Conservation (phyloP, 2,329 filamentous ascomycete genomes). For the Pseudopyricularia cyperi region DNA sequence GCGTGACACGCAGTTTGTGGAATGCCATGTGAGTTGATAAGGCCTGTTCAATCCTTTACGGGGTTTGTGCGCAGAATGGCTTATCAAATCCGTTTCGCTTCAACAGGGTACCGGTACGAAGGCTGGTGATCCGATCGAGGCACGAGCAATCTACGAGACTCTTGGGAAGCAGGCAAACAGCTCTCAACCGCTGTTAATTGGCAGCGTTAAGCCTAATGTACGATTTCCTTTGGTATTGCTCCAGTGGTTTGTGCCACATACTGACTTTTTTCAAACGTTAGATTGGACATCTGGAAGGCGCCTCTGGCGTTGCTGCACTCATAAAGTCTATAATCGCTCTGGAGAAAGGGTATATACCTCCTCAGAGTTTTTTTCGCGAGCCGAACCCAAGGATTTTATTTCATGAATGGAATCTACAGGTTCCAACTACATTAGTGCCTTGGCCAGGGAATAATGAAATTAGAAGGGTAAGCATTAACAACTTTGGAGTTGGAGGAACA, state of each 20-base stretch:
- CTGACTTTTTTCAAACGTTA: slow-evolving; percentile 23
- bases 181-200: not conserved
- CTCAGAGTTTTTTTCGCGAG: slow-evolving; percentile 8
- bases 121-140: slow-evolving; percentile 41
- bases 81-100: slow-evolving; percentile 16
- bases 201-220: slow-evolving; percentile 2
- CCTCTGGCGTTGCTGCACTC: slow-evolving; percentile 18
- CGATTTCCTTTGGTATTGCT: not conserved
- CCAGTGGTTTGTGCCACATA: slow-evolving; percentile 7
- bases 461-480: slow-evolving; percentile 9
- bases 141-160: slow-evolving; percentile 21
- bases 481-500: slow-evolving; percentile 15
- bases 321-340: slow-evolving; percentile 13
- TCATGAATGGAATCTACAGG: slow-evolving; percentile 11
- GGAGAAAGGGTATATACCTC: slow-evolving; percentile 10
- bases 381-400: slow-evolving; percentile 12
- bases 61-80: slow-evolving; percentile 20
- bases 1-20: not conserved
- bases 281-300: slow-evolving; percentile 35
- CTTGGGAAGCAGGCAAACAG: slow-evolving; percentile 10
- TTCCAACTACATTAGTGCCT: slow-evolving; percentile 4
- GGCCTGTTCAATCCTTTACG: not conserved
- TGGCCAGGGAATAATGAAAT: not conserved
- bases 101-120: slow-evolving; percentile 38
- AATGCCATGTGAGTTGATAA: not conserved